Percentiles rank a stretch among this genome's conserved stretches.
Evolutionary conservation across 2,329 filamentous ascomycete species (phyloP).

Genomic region (Westerdykella aurantiaca): DNA sequence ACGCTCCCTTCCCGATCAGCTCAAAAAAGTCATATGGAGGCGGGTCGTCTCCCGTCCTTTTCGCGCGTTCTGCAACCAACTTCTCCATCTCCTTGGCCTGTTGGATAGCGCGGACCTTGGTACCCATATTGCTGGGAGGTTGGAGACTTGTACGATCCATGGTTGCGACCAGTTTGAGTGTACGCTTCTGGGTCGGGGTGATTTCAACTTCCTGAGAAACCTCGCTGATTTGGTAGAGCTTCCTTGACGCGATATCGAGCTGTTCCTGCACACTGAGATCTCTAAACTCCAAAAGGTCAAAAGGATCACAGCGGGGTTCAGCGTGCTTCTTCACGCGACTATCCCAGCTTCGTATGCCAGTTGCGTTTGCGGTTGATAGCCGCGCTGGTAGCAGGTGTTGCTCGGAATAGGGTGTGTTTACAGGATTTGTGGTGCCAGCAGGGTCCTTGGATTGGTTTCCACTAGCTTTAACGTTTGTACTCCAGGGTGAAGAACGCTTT

Average conservation of each 20-base stretch:
- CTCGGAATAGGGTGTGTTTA: too few species aligned
- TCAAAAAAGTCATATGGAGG: slow-evolving; percentile 65
- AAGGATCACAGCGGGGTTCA: neutral
- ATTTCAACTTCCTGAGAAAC: neutral
- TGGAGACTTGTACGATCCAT: slow-evolving; percentile 31
- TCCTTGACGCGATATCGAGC: neutral
- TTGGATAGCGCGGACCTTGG: slow-evolving; percentile 57
- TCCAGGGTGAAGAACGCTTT: too few species aligned
- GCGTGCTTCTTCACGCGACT: neutral
- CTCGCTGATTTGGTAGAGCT: neutral
- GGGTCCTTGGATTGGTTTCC: too few species aligned
- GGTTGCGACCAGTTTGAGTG: slow-evolving; percentile 1
- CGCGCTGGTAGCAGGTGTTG: too few species aligned
- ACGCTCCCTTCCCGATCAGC: slow-evolving; percentile 69
- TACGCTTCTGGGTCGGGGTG: neutral
- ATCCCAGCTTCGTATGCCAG: neutral
- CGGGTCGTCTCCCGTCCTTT: slow-evolving; percentile 53
- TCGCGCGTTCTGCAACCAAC: slow-evolving; percentile 57
- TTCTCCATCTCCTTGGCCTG: slow-evolving; percentile 67
- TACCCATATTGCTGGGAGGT: slow-evolving; percentile 31
- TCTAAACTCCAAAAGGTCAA: neutral
- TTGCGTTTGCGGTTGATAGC: too few species aligned
- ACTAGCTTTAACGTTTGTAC: too few species aligned
- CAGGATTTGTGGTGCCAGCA: too few species aligned
- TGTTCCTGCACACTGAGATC: neutral